These are phyloP conservation scores for Xylaria sp. DNA, from an alignment of 2,329 filamentous ascomycete species.

Conservation along the genomic window DNA sequence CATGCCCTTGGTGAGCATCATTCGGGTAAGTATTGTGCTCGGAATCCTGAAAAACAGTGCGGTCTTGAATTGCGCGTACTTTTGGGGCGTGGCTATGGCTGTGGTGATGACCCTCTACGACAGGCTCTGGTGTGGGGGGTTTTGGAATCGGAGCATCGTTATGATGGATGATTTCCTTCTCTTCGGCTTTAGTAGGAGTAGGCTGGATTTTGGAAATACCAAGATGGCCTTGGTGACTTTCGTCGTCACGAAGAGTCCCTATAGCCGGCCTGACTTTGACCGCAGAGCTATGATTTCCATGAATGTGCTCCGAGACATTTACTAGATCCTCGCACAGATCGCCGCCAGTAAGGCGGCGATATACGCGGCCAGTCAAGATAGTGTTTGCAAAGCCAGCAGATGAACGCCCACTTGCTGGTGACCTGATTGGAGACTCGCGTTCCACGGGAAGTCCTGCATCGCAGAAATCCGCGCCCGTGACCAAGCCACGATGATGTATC, in stretches of 20 bases:
- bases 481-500: conserved; percentile 20
- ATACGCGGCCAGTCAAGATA: conserved; percentile 13
- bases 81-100: conserved; percentile 21
- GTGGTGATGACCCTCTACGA: conserved; percentile 13
- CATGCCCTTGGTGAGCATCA: conserved; percentile 23
- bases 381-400: neutral
- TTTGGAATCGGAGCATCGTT: neutral
- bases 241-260: conserved; percentile 3
- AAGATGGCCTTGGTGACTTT: conserved; percentile 16
- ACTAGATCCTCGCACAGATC: conserved; percentile 19
- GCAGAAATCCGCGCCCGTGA: conserved; percentile 19
- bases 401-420: conserved; percentile 15
- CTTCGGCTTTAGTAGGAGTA: conserved; percentile 3
- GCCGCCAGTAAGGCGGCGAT: conserved; percentile 18
- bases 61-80: conserved; percentile 21
- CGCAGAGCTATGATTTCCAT: conserved; percentile 16
- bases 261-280: conserved; percentile 26
- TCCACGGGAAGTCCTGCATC: conserved; percentile 20
- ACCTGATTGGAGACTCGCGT: conserved; percentile 20
- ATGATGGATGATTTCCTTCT: conserved; percentile 9
- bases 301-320: conserved; percentile 23
- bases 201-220: conserved; percentile 30
- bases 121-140: neutral
- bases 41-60: conserved; percentile 1
- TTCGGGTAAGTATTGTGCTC: conserved; percentile 4